phyloP scores from a whole-genome alignment of 2,329 filamentous ascomycete species.

The Ophiostoma montium region DNA sequence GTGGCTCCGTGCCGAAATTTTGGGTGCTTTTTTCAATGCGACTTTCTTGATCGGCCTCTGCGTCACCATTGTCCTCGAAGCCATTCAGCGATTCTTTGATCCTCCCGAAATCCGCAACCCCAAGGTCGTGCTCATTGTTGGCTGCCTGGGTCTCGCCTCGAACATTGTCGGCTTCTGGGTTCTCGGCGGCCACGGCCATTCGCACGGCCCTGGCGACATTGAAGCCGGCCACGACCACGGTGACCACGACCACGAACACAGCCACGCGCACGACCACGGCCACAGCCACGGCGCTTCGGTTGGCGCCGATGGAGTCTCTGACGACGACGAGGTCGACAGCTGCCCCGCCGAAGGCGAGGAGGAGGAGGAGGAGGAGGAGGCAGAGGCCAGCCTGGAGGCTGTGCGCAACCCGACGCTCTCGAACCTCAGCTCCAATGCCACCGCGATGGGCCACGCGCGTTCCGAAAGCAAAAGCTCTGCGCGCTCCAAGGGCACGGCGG shows the following conservation, averaged over 20 bases:
- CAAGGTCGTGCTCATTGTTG: conserved; percentile 77
- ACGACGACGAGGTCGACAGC: conserved; percentile 13
- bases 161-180: conserved; percentile 83
- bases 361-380: conserved; percentile 18
- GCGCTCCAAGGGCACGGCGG: conserved; percentile 22
- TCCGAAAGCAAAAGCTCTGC: conserved; percentile 15
- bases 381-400: conserved; percentile 18
- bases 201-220: conserved; percentile 46
- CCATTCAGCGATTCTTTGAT: conserved; percentile 80
- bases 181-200: conserved; percentile 86
- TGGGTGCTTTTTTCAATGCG: conserved; percentile 92
- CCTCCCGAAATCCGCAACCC: conserved; percentile 79
- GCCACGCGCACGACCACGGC: conserved; percentile 12
- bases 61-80: conserved; percentile 91
- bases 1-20: conserved; percentile 95
- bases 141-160: conserved; percentile 69
- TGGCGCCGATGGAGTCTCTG: conserved; percentile 17
- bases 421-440: conserved; percentile 12
- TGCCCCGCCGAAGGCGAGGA: conserved; percentile 39
- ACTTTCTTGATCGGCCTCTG: conserved; percentile 95
- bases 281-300: conserved; percentile 15
- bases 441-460: conserved; percentile 7
- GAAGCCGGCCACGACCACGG: conserved; percentile 23
- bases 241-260: conserved; percentile 20
- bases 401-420: conserved; percentile 28